phyloP scores from a whole-genome alignment of 352 stramenopile species.

The Stephanocyclus meneghinianus region DNA sequence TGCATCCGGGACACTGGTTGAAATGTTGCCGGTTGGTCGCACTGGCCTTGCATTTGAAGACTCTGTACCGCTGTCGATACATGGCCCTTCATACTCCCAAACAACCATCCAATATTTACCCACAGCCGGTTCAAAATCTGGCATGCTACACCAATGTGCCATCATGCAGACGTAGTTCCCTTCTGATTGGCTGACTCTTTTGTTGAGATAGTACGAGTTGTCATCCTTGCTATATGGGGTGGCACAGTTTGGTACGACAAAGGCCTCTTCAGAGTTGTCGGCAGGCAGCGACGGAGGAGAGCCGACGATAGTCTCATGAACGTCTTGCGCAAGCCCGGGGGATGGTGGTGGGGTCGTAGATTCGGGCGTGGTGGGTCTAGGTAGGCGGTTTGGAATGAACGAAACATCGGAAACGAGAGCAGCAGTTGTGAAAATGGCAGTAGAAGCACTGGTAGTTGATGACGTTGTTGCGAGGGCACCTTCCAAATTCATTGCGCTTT shows the following conservation, averaged over 20 bases:
- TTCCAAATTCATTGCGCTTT: background rate
- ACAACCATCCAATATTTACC: slow-evolving; percentile 19
- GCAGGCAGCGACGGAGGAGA: background rate
- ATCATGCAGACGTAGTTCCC: slow-evolving; percentile 10
- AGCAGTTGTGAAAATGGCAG: too few species aligned
- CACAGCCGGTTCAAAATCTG: slow-evolving; percentile 18
- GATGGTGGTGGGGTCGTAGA: background rate
- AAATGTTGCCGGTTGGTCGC: background rate
- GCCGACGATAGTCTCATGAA: background rate
- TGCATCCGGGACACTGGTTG: background rate
- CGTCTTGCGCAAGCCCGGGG: background rate
- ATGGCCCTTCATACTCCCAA: slow-evolving; percentile 17
- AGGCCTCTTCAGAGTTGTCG: background rate
- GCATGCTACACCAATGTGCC: background rate
- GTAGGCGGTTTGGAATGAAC: background rate
- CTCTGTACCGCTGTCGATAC: background rate
- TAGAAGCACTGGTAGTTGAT: background rate
- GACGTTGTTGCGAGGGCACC: background rate
- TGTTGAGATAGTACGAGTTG: slow-evolving; percentile 4
- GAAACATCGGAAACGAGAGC: too few species aligned
- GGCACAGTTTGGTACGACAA: background rate
- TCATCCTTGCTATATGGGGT: background rate
- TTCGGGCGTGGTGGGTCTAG: background rate
- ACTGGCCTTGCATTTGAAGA: background rate
- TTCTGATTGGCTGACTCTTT: slow-evolving; percentile 5